Evolutionary conservation across 75 land plant species (phyloP), one percentile per base, ranked within the genome.

Genomic region (Isoetes taiwanensis): DNA sequence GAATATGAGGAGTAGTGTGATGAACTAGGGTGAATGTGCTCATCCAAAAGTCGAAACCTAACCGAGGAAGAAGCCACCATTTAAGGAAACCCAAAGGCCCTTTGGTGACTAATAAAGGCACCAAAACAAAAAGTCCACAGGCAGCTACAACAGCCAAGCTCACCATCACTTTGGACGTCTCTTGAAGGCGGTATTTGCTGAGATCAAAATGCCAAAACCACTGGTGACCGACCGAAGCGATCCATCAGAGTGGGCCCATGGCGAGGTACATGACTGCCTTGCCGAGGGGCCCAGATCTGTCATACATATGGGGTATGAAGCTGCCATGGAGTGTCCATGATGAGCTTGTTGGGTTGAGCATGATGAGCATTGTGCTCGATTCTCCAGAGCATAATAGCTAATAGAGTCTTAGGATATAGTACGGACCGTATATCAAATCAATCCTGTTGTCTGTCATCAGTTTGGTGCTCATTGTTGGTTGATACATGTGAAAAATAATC

Each of bases 21-120:
- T 90, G 97, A 20, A 90, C 87, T 84, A 90, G 85, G 20, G 93
- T 90, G 46, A 90, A 86, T 40, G 97, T 90, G 57, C 97, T 86
- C 97, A 90, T 90, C 50, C 50, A 46, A 23, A 46, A 46, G n/a
- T 46, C 21, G n/a, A 46, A 46, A 8, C 50, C 50, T 23, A 46
- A n/a, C 50, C 50, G 23, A 16, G 50, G 50, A 19, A 46, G 25
- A 8, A 46, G 50, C 50, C 50, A 46, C 50, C 50, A 46, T 23
- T 46, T 46, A 4, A 46, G 25, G 23, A 46, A 46, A 19, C 50
- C 50, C 6, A 46, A 9, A 19, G 50, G 50, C 4, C 50, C 50
- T n/a, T 46, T 19, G 4, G 50, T 46, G 16, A 46, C 50, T 23
- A 46, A 23, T n/a, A 46, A 46, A 16, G 50, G 50, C 25, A n/a